Evolutionary conservation across 371 early-diverging fungal genomes (phyloP).

Genomic region (Zopfochytrium polystomum): DNA sequence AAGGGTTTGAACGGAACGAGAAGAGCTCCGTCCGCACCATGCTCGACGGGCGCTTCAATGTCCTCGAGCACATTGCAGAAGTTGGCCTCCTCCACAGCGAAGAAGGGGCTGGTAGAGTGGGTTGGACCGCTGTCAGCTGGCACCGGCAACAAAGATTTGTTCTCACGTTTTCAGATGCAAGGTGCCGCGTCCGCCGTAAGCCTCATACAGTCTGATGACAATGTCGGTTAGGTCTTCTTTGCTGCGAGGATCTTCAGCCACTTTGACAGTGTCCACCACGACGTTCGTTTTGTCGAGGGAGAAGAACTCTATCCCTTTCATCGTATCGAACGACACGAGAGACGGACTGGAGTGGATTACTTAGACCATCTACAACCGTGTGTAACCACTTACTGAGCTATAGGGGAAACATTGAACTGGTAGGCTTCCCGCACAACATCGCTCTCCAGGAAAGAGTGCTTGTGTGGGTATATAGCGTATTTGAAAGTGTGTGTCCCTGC

Average conservation of each 20-base stretch:
- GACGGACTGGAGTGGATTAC: too few species aligned
- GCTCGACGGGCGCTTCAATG: conserved; percentile 11
- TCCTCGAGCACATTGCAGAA: conserved; percentile 80
- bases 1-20: conserved; percentile 14
- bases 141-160: too few species aligned
- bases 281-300: conserved; percentile 62
- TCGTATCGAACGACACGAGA: too few species aligned
- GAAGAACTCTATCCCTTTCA: too few species aligned
- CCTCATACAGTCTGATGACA: conserved; percentile 84
- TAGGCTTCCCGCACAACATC: conserved; percentile 79
- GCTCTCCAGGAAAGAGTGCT: conserved; percentile 69
- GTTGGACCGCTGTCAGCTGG: too few species aligned
- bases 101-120: conserved; percentile 14
- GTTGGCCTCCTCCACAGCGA: conserved; percentile 50
- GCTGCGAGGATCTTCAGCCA: conserved; percentile 68
- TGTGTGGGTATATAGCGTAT: conserved; percentile 89
- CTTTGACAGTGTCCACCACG: conserved; percentile 84
- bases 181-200: conserved; percentile 82
- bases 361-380: too few species aligned
- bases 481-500: conserved; percentile 56
- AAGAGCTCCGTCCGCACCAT: conserved; percentile 15
- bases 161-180: conserved; percentile 60
- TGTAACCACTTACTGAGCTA: too few species aligned
- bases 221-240: conserved; percentile 47
- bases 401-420: conserved; percentile 81